These are phyloP conservation scores for Pythium oligandrum DNA, from an alignment of 352 stramenopile species.

Conservation along the genomic window DNA sequence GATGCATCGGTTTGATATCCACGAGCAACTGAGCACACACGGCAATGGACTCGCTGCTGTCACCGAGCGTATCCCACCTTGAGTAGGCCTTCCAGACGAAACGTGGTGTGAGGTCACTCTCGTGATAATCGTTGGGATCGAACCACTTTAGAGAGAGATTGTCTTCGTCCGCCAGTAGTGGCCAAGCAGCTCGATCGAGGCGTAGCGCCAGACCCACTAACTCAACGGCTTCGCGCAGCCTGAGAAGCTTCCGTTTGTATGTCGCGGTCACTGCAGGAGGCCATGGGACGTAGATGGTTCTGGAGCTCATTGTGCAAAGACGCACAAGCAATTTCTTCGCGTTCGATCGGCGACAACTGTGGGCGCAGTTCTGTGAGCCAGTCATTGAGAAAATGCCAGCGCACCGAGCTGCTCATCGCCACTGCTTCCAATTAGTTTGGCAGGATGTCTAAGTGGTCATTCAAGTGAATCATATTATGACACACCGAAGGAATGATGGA, in stretches of 20 bases:
- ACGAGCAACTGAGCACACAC: too few species aligned
- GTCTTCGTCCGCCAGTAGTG: not conserved
- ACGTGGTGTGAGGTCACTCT: conserved; percentile 6
- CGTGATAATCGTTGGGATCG: conserved; percentile 13
- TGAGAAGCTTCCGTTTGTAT: conserved; percentile 4
- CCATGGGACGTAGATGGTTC: conserved; percentile 13
- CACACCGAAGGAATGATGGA: too few species aligned
- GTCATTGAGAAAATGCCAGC: conserved; percentile 8
- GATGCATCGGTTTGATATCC: too few species aligned
- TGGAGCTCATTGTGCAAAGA: conserved; percentile 13
- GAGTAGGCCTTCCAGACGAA: conserved; percentile 11
- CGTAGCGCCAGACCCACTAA: conserved; percentile 11
- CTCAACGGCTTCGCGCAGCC: conserved; percentile 13
- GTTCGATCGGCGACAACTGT: conserved; percentile 13
- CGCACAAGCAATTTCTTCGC: conserved; percentile 8
- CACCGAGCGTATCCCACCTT: not conserved
- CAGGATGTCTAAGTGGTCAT: too few species aligned
- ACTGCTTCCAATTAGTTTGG: too few species aligned
- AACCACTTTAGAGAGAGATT: conserved; percentile 2
- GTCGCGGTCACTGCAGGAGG: conserved; percentile 2
- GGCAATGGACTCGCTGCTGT: conserved; percentile 8
- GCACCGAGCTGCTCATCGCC: too few species aligned
- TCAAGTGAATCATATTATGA: too few species aligned
- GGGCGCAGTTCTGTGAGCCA: conserved; percentile 11
- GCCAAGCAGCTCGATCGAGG: conserved; percentile 7